Base-by-base conservation (phyloP, 371 early-diverging fungal genomes). In the Apophysomyces variabilis region DNA sequence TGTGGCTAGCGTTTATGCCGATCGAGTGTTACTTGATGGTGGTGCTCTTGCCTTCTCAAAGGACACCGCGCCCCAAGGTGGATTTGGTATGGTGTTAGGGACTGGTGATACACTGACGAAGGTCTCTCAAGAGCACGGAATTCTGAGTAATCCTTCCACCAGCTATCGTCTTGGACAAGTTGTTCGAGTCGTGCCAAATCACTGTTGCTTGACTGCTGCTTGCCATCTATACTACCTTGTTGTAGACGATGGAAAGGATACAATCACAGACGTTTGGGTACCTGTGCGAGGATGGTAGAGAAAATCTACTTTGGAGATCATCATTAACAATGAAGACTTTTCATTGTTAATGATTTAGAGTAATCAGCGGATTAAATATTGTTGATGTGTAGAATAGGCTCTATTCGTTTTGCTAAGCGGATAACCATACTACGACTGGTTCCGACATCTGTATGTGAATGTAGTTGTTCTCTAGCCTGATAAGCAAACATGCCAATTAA, bases 21-120 rank as follows among this genome's bases (percentile, higher is more conserved):
- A 79, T 9, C 70, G 79, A 11, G 18, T 75, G 4, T 61, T 82
- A 5, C 62, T 82, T 45, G 82, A 82, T 69, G 82, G 66, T 35
- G 82, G 82, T 50, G 82, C 73, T 16, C 45, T 82, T 7, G 82
- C 79, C 11, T 74, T 82, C 45, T 79, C 79, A 57, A 82, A 82
- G 46, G 82, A 82, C 57, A 60, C 66, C 8, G 66, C 79, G 37
- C 78, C 79, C 50, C 79, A 82, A 64, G 82, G 79, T 26, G 82
- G 78, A 6, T 82, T 69, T 71, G 82, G 79, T 9, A n/a, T 50
- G n/a, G 54, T 50, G 21, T 9, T 1, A 9, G 54, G 21, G 54
- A 50, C 54, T 8, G 54, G 54, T 26, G 72, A 59, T 37, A 66
- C 76, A 8, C 46, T 75, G 8, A 63, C 62, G 3, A 77, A 75